These are phyloP conservation scores for Tetrapyrgos nigripes DNA, from an alignment of 1,284 basidiomycete species.

Conservation along the genomic window DNA sequence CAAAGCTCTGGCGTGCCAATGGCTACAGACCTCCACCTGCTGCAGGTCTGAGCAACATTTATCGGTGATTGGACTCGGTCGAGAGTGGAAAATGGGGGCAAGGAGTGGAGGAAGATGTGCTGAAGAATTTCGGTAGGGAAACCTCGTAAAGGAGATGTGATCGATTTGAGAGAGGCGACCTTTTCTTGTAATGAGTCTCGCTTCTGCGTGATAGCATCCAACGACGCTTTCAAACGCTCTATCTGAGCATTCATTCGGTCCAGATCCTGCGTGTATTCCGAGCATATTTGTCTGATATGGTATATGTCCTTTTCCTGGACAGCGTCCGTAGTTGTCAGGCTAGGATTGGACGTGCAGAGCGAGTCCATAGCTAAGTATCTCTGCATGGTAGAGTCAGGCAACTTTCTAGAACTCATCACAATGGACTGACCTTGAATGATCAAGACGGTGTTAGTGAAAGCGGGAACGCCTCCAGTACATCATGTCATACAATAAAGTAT, in stretches of 20 bases:
- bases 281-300: background rate
- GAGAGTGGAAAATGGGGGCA: background rate
- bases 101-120: background rate
- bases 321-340: background rate
- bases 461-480: too few species aligned
- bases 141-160: background rate
- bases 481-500: too few species aligned
- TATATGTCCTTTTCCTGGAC: background rate
- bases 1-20: background rate
- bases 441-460: too few species aligned
- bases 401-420: too few species aligned
- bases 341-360: background rate
- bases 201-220: background rate
- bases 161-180: background rate
- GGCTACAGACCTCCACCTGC: slow-evolving; percentile 2
- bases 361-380: background rate
- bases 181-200: slow-evolving; percentile 2
- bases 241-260: slow-evolving; percentile 5
- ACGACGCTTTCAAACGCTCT: background rate
- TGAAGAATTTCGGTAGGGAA: slow-evolving; percentile 4
- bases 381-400: too few species aligned
- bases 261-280: background rate
- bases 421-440: too few species aligned
- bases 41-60: background rate
- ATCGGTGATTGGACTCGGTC: background rate